Conservation (phyloP, 2,329 filamentous ascomycete species). For the Sclerotinia glacialis region DNA sequence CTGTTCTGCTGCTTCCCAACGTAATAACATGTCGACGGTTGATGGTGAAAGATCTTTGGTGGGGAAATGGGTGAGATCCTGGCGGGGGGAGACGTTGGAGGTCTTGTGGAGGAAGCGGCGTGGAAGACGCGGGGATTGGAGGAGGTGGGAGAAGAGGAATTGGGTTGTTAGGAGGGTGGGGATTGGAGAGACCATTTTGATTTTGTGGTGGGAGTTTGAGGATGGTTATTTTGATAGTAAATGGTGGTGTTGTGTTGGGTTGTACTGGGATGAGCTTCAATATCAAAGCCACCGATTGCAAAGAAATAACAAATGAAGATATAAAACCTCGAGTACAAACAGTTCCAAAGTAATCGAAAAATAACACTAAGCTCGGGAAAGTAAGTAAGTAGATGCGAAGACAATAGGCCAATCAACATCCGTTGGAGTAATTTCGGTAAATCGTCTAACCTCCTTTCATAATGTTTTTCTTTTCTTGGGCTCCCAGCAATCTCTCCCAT, state of each 20-base stretch:
- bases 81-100: conserved; percentile 8
- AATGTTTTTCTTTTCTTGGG: neutral
- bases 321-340: neutral
- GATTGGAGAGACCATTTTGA: conserved; percentile 44
- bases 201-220: conserved; percentile 70
- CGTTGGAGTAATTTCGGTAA: conserved; percentile 1
- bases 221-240: conserved; percentile 35
- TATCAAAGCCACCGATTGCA: too few relatives aligned
- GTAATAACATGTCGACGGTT: conserved; percentile 37
- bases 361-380: neutral
- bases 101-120: conserved; percentile 2
- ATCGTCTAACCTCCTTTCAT: neutral
- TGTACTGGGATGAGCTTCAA: neutral
- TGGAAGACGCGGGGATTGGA: conserved; percentile 26
- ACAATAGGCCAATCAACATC: neutral
- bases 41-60: conserved; percentile 46
- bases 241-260: too few relatives aligned
- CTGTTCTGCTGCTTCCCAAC: conserved; percentile 6
- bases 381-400: neutral
- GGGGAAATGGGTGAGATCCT: conserved; percentile 25
- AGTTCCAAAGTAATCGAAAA: neutral
- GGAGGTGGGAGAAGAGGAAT: conserved; percentile 4
- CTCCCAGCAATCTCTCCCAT: neutral
- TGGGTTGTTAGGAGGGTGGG: conserved; percentile 13
- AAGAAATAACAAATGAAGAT: neutral